phyloP scores from a whole-genome alignment of 2,329 filamentous ascomycete genomes.

The Cercospora zeae-maydis region DNA sequence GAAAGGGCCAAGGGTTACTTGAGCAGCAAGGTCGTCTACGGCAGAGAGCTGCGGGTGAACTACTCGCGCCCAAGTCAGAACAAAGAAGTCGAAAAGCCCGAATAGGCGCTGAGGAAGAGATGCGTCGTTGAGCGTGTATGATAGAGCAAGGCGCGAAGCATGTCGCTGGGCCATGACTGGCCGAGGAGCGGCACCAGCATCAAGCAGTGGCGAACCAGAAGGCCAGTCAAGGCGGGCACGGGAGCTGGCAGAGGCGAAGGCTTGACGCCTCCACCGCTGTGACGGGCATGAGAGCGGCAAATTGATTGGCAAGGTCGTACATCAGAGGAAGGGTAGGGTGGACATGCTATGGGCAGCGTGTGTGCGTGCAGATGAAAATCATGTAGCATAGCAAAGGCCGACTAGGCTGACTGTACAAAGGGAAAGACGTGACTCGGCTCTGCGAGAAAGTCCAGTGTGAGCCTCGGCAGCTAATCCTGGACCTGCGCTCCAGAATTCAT shows the following conservation, averaged over 20 bases:
- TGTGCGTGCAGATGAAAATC: not conserved
- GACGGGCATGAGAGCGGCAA: not conserved
- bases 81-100: not conserved
- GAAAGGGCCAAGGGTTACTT: conserved; percentile 57
- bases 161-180: not conserved
- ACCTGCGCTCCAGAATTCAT: not conserved
- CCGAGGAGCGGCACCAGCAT: not conserved
- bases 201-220: not conserved
- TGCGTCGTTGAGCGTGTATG: not conserved
- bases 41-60: conserved; percentile 63
- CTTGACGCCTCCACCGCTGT: not conserved
- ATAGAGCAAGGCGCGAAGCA: not conserved
- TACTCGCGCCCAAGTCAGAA: conserved; percentile 40
- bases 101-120: not conserved
- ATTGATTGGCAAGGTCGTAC: not conserved
- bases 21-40: conserved; percentile 57
- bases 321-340: not conserved
- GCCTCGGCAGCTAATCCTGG: not conserved
- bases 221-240: not conserved
- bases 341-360: not conserved
- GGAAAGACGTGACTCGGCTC: not conserved
- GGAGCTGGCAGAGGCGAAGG: not conserved
- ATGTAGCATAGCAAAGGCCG: not conserved
- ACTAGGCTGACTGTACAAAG: not conserved
- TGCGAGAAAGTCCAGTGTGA: not conserved